phyloP scores from a whole-genome alignment of 2,329 filamentous ascomycete genomes.

The Pseudocercospora fijiensis region DNA sequence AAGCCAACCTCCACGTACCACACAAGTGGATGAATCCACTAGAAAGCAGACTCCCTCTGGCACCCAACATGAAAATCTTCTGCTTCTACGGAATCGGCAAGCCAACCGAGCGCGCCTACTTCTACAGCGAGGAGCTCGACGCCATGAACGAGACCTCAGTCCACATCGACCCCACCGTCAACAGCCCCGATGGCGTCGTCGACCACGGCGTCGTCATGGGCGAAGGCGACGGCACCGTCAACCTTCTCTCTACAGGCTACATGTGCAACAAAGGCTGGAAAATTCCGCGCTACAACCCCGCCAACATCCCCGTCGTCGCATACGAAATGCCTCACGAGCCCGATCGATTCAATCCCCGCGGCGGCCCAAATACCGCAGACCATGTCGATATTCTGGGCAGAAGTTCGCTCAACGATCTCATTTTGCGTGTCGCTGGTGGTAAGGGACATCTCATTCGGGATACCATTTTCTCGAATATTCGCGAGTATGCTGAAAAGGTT shows the following conservation, averaged over 20 bases:
- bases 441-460: conserved; percentile 76
- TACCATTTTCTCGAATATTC: conserved; percentile 76
- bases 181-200: conserved; percentile 55
- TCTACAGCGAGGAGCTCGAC: conserved; percentile 73
- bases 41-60: conserved; percentile 80
- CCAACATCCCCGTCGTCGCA: conserved; percentile 74
- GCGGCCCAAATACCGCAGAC: conserved; percentile 70
- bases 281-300: conserved; percentile 90
- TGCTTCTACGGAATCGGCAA: conserved; percentile 98
- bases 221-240: conserved; percentile 94
- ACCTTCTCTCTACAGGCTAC: conserved; percentile 85
- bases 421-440: conserved; percentile 82
- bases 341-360: conserved; percentile 81
- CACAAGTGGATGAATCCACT: conserved; percentile 92
- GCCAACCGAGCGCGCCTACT: conserved; percentile 88
- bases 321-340: conserved; percentile 98
- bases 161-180: conserved; percentile 64
- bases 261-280: conserved; percentile 97
- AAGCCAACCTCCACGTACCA: conserved; percentile 56
- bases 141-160: conserved; percentile 60
- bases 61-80: conserved; percentile 88
- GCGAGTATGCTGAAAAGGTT: conserved; percentile 77
- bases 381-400: conserved; percentile 95
- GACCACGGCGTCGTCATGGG: conserved; percentile 95
- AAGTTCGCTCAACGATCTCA: conserved; percentile 84